phyloP scores from a whole-genome alignment of 1,284 basidiomycete genomes.

The Heterobasidion annosum region DNA sequence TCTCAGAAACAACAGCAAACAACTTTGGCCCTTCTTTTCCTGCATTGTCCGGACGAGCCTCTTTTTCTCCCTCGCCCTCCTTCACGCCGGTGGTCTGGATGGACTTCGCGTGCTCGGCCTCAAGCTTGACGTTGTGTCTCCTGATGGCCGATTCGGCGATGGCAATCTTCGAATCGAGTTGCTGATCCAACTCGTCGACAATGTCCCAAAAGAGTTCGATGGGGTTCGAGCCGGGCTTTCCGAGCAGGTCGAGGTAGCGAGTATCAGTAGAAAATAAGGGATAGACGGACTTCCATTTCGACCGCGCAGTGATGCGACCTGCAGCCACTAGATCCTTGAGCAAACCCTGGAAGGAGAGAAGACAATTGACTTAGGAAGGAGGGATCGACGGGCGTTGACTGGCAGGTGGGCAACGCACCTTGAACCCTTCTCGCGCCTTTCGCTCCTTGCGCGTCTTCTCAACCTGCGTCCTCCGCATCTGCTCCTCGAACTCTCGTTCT shows the following conservation, averaged over 20 bases:
- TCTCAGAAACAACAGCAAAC: slow-evolving; percentile 48
- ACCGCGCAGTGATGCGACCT: slow-evolving; percentile 70
- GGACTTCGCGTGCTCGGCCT: slow-evolving; percentile 1
- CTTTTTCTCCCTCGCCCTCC: slow-evolving; percentile 18
- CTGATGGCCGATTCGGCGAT: slow-evolving; percentile 54
- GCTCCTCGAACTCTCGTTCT: slow-evolving; percentile 84
- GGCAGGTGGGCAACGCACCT: slow-evolving; percentile 31
- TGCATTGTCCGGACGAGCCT: neutral
- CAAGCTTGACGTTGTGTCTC: slow-evolving; percentile 28
- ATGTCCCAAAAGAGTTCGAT: slow-evolving; percentile 95
- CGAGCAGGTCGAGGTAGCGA: slow-evolving; percentile 81
- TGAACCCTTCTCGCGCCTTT: slow-evolving; percentile 85
- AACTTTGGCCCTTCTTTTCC: slow-evolving; percentile 21
- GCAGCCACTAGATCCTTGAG: slow-evolving; percentile 59
- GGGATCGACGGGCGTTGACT: neutral
- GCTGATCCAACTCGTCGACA: slow-evolving; percentile 81
- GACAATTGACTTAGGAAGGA: neutral
- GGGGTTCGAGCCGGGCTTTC: slow-evolving; percentile 88
- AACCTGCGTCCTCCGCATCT: slow-evolving; percentile 68
- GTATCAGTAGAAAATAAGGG: slow-evolving; percentile 68
- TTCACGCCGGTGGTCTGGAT: neutral
- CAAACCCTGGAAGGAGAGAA: slow-evolving; percentile 36
- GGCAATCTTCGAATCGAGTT: slow-evolving; percentile 70
- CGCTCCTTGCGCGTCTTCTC: slow-evolving; percentile 77
- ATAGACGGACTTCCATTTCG: slow-evolving; percentile 89